These are phyloP conservation scores for Maudiozyma serrabonitensis DNA, from an alignment of 805 yeast genomes.

Conservation along the genomic window DNA sequence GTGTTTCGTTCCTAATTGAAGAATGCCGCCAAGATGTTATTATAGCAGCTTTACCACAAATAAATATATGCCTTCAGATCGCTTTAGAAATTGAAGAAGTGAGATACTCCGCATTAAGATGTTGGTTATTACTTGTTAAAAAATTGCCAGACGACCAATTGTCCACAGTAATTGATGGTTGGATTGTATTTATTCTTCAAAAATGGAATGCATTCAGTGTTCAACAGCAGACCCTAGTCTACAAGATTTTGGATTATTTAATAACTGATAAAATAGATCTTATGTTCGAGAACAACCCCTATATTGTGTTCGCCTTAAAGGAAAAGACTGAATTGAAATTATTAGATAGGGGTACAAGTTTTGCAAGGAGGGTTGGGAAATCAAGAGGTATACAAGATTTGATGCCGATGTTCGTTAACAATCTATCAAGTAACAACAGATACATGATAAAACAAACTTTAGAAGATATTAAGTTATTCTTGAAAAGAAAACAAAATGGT, in stretches of 20 bases:
- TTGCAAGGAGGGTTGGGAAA: constrained; percentile 37
- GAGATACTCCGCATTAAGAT: constrained; percentile 50
- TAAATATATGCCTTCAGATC: constrained; percentile 76
- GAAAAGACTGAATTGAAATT: constrained; percentile 45
- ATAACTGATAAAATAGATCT: constrained; percentile 15
- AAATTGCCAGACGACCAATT: constrained; percentile 48
- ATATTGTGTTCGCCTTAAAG: constrained; percentile 61
- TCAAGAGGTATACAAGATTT: constrained; percentile 16
- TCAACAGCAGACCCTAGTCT: constrained; percentile 42
- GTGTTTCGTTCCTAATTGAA: constrained; percentile 57
- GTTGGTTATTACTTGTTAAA: constrained; percentile 56
- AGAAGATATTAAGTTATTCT: constrained; percentile 47
- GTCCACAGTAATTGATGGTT: constrained; percentile 59
- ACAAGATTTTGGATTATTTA: constrained; percentile 36
- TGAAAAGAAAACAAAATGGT: constrained; percentile 40
- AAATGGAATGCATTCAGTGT: constrained; percentile 46
- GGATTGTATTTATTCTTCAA: constrained; percentile 65
- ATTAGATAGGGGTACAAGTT: constrained; percentile 42
- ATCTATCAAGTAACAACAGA: constrained; percentile 25
- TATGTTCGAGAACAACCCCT: constrained; percentile 19
- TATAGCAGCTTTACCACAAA: constrained; percentile 68
- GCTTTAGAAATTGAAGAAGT: constrained; percentile 57
- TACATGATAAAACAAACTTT: constrained; percentile 68
- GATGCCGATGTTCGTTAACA: constrained; percentile 20
- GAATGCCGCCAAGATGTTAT: constrained; percentile 41